Base-by-base conservation (phyloP, 2,329 filamentous ascomycete genomes). In the Penicillium digitatum region DNA sequence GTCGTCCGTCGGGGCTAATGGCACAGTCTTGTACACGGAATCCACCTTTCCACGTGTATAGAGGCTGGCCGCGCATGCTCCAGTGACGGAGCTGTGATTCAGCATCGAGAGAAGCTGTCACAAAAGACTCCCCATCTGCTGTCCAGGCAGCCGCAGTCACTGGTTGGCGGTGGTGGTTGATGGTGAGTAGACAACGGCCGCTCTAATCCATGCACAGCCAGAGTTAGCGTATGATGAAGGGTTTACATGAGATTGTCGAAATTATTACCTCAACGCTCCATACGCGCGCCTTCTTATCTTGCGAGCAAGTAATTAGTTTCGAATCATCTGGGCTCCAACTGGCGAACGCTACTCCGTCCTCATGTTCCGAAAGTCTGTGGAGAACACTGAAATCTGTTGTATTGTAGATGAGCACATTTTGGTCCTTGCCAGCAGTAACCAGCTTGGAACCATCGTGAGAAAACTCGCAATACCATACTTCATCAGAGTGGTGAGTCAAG, bases 91-190 rank as follows among this genome's bases (percentile, higher is more conserved):
- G 74, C 38, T 88, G 83, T 24, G 80, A 79, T 10, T 78, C 77
- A 54, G 81, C 82, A 63, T 92, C 88, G 31, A 95, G 82, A 9
- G 88, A 87, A 3, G 88, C 90, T 1, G 92, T 86, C 39, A 96
- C 82, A 64, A 97, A 92, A 0, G 84, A 85, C 58, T 84, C 77
- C 39, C 87, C 87, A 67, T 95, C 88, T 0, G 86, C 82, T 6
- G 88, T 82, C 93, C 94, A 99, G n/a, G 89, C 88, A 56, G 91
- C 95, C 54, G 88, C 87, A 43, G 89, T 95, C 35, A 95, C 89
- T 0, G 91, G 89, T 65, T 96, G 87, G n/a, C 82, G 81, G 65
- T 94, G 92, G 45, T 85, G 82, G 48, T 84, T 81, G 16, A 93
- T 80, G 9, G 79, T 83, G 52, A 83, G 80, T 38, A 90, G 76